Evolutionary conservation across 305 asterid species (phyloP), one percentile per base, ranked within the genome.

Genomic region (Fraxinus baroniana): DNA sequence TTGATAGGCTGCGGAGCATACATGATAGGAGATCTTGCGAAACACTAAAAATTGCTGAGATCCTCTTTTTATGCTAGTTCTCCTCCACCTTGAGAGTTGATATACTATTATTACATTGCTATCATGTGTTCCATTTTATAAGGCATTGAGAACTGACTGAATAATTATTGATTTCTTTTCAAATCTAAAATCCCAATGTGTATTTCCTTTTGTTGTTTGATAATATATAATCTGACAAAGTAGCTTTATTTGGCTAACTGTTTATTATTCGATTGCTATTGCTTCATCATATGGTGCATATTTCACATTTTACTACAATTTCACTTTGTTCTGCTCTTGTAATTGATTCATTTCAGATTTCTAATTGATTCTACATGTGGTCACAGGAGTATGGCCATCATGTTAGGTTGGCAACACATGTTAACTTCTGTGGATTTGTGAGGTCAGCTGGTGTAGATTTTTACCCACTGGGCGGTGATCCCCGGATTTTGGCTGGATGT

Each of bases 401-500:
- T 80, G 98, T 94, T 80, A 91, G 99, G 88, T 85, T 96, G 89
- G 98, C 99, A 73, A 94, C 98, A 86, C 99, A 96, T 88, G 88
- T 90, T 44, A 96, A 94, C 87, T 96, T 96, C 89, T 87, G 87
- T 44, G 90, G 90, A 84, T 96, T 96, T 85, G 98, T 94, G 74
- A 94, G 91, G 91, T 91, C 97, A 36, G 97, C 94, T 74, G 98
- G 97, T 75, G 90, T 96, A 28, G 98, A 92, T 75, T 96, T 94
- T 86, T 94, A 87, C 85, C 98, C 98, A 6, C 90, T 96, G 78
- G 99, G 99, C 10, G 99, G 99, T 18, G 99, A 96, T 85, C 98
- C 99, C 84, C 96, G 97, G 80, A 88, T 94, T 83, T 90, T 96
- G 92, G 94, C 99, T 84, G 99, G 98, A 93, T 96, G 99, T 96